Conservation (phyloP, 75 land plant species). For the Isoetes taiwanensis region DNA sequence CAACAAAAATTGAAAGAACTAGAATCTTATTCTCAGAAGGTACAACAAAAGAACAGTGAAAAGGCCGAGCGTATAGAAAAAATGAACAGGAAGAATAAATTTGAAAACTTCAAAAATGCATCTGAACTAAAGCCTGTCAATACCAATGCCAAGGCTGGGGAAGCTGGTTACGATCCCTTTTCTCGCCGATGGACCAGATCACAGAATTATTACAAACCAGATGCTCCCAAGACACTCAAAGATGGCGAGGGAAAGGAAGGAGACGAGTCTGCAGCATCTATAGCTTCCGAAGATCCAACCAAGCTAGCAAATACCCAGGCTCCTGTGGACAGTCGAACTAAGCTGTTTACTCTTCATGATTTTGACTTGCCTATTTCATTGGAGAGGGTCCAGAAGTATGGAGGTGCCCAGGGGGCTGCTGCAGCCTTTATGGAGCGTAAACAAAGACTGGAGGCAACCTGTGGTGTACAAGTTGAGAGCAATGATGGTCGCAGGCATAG, state of each 20-base stretch:
- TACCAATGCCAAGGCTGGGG: constrained; percentile 60
- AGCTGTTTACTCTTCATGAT: constrained; percentile 46
- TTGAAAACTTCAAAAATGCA: constrained; percentile 84
- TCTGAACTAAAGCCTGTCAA: constrained; percentile 64
- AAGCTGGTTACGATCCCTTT: constrained; percentile 95
- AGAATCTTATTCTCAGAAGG: constrained; percentile 30
- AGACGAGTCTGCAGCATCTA: constrained; percentile 7
- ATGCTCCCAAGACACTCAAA: constrained; percentile 23
- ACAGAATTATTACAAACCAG: constrained; percentile 57
- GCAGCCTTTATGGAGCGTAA: constrained; percentile 70
- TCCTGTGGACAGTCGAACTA: constrained; percentile 53
- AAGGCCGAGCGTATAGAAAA: constrained; percentile 67
- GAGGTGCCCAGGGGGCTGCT: constrained; percentile 68
- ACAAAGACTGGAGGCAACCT: constrained; percentile 62
- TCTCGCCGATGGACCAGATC: constrained; percentile 93
- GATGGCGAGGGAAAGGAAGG: constrained; percentile 12
- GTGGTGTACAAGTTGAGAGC: constrained; percentile 59
- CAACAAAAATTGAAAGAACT: constrained; percentile 49
- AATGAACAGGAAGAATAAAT: constrained; percentile 81
- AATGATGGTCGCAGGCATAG: constrained; percentile 79
- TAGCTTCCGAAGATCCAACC: background rate
- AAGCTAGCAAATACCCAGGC: constrained; percentile 42
- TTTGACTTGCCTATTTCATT: constrained; percentile 68
- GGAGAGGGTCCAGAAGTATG: constrained; percentile 43
- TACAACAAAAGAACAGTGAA: constrained; percentile 40